Evolutionary conservation across 148 eudicot species (phyloP).

Genomic region (Dysphania ambrosioides): DNA sequence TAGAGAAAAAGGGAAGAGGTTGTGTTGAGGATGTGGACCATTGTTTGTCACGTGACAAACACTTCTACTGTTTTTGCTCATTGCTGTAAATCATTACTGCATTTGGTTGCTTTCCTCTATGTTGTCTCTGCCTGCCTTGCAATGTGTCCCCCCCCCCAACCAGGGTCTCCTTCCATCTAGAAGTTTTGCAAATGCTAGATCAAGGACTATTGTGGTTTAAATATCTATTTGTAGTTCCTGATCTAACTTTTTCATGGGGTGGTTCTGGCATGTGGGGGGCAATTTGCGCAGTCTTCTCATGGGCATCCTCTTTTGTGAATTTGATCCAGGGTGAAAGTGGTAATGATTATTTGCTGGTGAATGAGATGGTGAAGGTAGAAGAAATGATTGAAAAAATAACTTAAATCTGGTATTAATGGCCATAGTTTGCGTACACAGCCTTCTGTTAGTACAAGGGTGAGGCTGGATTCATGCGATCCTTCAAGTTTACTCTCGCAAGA

Average conservation of each 20-base stretch:
- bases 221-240: background rate
- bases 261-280: background rate
- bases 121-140: background rate
- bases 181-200: background rate
- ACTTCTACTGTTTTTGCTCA: too few relatives aligned
- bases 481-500: background rate
- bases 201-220: background rate
- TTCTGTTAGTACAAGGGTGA: background rate
- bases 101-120: background rate
- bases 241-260: background rate
- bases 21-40: background rate
- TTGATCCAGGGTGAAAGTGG: background rate
- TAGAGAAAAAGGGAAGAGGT: background rate
- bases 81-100: background rate
- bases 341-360: background rate
- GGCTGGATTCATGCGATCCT: background rate
- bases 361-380: background rate
- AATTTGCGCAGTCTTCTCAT: background rate
- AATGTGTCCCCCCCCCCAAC: background rate
- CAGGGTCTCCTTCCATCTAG: background rate
- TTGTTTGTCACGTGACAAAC: background rate
- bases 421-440: background rate
- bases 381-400: background rate
- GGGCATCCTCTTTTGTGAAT: background rate
- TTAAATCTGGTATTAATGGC: background rate